These are phyloP conservation scores for Paspalum vaginatum DNA, from an alignment of 176 grass and related monocot species.

Conservation along the genomic window DNA sequence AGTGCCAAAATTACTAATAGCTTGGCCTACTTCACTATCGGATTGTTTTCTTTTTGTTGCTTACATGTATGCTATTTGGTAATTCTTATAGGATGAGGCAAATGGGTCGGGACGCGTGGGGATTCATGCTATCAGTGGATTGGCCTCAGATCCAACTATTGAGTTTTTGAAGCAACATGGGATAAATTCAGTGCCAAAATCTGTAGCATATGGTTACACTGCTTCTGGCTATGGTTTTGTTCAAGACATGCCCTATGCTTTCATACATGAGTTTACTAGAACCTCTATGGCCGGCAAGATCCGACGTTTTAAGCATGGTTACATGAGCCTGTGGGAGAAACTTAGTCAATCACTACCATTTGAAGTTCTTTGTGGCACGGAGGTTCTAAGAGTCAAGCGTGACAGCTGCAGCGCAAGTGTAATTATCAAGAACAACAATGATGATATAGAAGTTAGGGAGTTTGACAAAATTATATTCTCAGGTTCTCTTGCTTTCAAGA, in stretches of 20 bases:
- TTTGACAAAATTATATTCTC: conserved; percentile 78
- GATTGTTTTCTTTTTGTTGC: background rate
- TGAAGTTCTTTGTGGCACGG: conserved; percentile 55
- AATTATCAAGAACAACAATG: conserved; percentile 46
- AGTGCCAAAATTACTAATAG: background rate
- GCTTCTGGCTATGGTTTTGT: conserved; percentile 85
- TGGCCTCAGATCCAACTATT: conserved; percentile 63
- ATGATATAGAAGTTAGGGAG: conserved; percentile 51
- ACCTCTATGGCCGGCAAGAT: conserved; percentile 85
- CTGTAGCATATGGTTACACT: conserved; percentile 76
- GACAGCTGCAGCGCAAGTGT: conserved; percentile 38
- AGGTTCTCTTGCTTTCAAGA: conserved; percentile 64
- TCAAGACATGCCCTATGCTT: conserved; percentile 90
- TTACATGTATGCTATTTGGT: conserved; percentile 8
- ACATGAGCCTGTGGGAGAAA: conserved; percentile 78
- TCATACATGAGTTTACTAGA: conserved; percentile 80
- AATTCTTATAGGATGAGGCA: conserved; percentile 66
- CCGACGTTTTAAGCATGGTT: conserved; percentile 67
- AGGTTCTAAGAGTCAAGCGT: conserved; percentile 58
- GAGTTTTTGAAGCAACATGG: conserved; percentile 63
- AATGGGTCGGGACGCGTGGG: conserved; percentile 53
- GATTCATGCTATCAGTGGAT: conserved; percentile 56
- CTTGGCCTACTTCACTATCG: background rate
- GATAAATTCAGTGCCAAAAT: conserved; percentile 73
- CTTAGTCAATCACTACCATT: conserved; percentile 67